A percentile compares a stretch with the other conserved stretches of the same genome.
These are phyloP conservation scores for Verbascum thapsus DNA, from an alignment of 257 asterid genomes.

Conservation along the genomic window DNA sequence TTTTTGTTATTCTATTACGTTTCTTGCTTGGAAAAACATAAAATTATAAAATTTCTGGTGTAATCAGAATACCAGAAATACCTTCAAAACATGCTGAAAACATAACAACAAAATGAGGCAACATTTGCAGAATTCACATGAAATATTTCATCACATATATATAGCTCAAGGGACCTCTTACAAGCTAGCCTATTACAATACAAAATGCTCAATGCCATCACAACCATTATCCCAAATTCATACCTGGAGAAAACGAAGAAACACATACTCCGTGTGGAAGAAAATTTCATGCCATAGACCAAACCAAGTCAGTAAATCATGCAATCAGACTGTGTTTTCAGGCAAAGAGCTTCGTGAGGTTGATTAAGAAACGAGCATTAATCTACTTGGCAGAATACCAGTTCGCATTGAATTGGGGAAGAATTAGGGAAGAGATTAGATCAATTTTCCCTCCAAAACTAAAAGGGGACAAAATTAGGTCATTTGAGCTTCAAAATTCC, in stretches of 20 bases:
- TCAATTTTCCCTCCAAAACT: too few relatives aligned
- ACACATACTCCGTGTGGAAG: too few relatives aligned
- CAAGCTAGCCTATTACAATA: constrained; percentile 20
- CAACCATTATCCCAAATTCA: constrained; percentile 1
- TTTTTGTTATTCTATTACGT: too few relatives aligned
- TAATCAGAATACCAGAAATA: constrained; percentile 8
- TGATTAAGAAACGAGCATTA: not conserved
- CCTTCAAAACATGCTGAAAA: not conserved
- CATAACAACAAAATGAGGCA: constrained; percentile 24
- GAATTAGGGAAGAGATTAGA: too few relatives aligned
- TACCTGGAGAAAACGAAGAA: too few relatives aligned
- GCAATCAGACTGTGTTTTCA: constrained; percentile 3
- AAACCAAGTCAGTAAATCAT: not conserved
- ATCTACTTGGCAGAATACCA: constrained; percentile 94
- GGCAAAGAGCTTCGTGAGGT: too few relatives aligned
- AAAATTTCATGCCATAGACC: too few relatives aligned
- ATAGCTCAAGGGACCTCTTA: constrained; percentile 18
- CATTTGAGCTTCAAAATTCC: too few relatives aligned
- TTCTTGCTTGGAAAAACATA: too few relatives aligned
- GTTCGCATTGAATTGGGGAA: too few relatives aligned
- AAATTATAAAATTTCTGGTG: not conserved
- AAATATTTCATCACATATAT: constrained; percentile 20
- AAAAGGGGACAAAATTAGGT: too few relatives aligned
- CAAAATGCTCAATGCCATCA: constrained; percentile 28
- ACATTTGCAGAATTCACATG: too few relatives aligned